Evolutionary conservation across 768 basidiomycete genomes (phyloP).

Genomic region (Amanita subjunquillea): DNA sequence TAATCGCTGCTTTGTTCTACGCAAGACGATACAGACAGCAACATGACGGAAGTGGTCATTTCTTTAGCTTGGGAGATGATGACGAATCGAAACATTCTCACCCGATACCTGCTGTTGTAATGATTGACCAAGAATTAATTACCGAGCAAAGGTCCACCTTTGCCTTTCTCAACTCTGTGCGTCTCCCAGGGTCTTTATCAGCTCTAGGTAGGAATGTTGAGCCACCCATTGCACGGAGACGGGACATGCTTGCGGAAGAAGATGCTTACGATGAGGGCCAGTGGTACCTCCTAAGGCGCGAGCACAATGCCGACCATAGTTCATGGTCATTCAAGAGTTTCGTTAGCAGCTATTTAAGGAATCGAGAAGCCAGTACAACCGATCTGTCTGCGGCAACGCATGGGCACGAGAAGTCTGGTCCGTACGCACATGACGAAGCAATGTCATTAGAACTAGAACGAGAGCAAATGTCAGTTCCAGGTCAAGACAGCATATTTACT

Average conservation of each 20-base stretch:
- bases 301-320: constrained; percentile 34
- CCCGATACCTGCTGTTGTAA: constrained; percentile 22
- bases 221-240: constrained; percentile 24
- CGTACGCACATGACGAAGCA: constrained; percentile 35
- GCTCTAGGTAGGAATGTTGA: background rate
- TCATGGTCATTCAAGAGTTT: constrained; percentile 44
- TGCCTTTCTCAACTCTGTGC: background rate
- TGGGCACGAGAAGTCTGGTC: constrained; percentile 38
- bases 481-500: background rate
- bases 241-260: constrained; percentile 75
- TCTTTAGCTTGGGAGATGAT: constrained; percentile 10
- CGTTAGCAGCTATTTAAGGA: constrained; percentile 26
- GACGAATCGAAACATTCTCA: constrained; percentile 24
- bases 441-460: constrained; percentile 8
- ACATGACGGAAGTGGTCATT: background rate
- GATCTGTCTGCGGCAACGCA: constrained; percentile 19
- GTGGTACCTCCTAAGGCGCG: constrained; percentile 23
- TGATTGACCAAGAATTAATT: constrained; percentile 9
- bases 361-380: constrained; percentile 28
- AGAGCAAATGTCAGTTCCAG: background rate
- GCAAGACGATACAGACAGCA: constrained; percentile 4
- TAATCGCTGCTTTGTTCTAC: background rate
- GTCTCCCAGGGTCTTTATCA: background rate
- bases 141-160: constrained; percentile 10
- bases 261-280: constrained; percentile 45